These are phyloP conservation scores for Lachnellula subtilissima DNA, from an alignment of 2,329 filamentous ascomycete species.

Conservation along the genomic window DNA sequence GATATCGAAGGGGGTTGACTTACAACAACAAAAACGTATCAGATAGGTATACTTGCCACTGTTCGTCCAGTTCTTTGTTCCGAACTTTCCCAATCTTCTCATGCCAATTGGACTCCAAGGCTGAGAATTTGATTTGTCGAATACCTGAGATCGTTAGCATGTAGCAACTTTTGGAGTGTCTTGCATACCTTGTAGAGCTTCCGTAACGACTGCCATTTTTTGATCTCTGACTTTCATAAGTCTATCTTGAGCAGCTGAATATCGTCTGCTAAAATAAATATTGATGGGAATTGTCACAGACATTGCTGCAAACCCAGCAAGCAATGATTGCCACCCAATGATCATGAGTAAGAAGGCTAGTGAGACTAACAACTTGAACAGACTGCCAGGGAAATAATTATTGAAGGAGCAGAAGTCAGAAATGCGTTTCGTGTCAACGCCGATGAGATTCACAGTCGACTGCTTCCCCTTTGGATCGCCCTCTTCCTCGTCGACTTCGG, in stretches of 20 bases:
- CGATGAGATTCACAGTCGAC: slow-evolving; percentile 71
- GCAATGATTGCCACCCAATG: slow-evolving; percentile 65
- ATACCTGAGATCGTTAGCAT: slow-evolving; percentile 39
- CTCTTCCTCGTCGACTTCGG: slow-evolving; percentile 35
- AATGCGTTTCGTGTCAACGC: slow-evolving; percentile 68
- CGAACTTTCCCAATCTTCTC: slow-evolving; percentile 61
- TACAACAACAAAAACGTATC: slow-evolving; percentile 56
- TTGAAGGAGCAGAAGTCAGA: slow-evolving; percentile 64
- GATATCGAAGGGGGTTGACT: not conserved
- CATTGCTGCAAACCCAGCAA: slow-evolving; percentile 62
- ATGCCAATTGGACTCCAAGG: slow-evolving; percentile 71
- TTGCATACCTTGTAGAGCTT: slow-evolving; percentile 60
- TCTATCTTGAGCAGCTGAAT: slow-evolving; percentile 59
- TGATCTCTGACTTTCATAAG: slow-evolving; percentile 73
- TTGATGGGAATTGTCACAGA: slow-evolving; percentile 64
- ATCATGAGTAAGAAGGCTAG: slow-evolving; percentile 62
- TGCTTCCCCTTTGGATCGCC: slow-evolving; percentile 59
- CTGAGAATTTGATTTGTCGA: slow-evolving; percentile 80
- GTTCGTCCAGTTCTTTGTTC: slow-evolving; percentile 59
- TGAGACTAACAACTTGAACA: slow-evolving; percentile 61
- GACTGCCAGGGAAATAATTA: slow-evolving; percentile 57
- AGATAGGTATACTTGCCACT: slow-evolving; percentile 61
- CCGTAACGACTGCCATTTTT: slow-evolving; percentile 71
- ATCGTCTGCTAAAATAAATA: slow-evolving; percentile 59
- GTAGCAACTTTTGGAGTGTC: not conserved